These are phyloP conservation scores for Aspergillus fumigatus DNA, from an alignment of 2,329 filamentous ascomycete genomes.

Conservation along the genomic window DNA sequence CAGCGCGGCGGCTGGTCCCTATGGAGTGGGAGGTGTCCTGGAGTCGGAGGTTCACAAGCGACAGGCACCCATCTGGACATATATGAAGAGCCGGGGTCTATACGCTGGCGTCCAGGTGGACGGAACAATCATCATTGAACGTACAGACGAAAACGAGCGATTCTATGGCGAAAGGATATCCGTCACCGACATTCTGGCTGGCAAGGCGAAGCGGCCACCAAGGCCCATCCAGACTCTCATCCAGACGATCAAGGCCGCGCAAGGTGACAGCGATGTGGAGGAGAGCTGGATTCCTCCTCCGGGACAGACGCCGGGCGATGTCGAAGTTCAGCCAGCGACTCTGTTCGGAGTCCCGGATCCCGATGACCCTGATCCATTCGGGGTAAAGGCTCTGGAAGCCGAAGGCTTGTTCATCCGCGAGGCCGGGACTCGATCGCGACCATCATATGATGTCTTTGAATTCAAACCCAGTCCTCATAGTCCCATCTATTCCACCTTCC, in stretches of 20 bases:
- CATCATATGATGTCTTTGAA: constrained; percentile 75
- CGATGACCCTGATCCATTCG: constrained; percentile 87
- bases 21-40: constrained; percentile 68
- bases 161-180: constrained; percentile 70
- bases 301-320: constrained; percentile 72
- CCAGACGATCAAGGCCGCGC: constrained; percentile 82
- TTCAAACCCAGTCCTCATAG: constrained; percentile 73
- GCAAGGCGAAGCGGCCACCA: constrained; percentile 56
- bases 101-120: constrained; percentile 85
- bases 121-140: constrained; percentile 79
- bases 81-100: constrained; percentile 83
- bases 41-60: constrained; percentile 65
- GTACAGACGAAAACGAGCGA: constrained; percentile 79
- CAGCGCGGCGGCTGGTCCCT: constrained; percentile 69
- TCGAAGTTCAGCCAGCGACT: constrained; percentile 45
- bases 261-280: constrained; percentile 75
- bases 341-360: constrained; percentile 73
- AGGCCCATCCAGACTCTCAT: constrained; percentile 58
- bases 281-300: constrained; percentile 60
- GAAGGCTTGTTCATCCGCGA: constrained; percentile 86
- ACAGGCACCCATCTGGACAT: constrained; percentile 71
- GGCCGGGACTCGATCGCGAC: constrained; percentile 71
- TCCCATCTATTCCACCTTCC: constrained; percentile 57
- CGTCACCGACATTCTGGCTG: constrained; percentile 59
- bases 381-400: constrained; percentile 76